These are phyloP conservation scores for Leptomonas seymouri DNA, from an alignment of 208 protist species.

Conservation along the genomic window DNA sequence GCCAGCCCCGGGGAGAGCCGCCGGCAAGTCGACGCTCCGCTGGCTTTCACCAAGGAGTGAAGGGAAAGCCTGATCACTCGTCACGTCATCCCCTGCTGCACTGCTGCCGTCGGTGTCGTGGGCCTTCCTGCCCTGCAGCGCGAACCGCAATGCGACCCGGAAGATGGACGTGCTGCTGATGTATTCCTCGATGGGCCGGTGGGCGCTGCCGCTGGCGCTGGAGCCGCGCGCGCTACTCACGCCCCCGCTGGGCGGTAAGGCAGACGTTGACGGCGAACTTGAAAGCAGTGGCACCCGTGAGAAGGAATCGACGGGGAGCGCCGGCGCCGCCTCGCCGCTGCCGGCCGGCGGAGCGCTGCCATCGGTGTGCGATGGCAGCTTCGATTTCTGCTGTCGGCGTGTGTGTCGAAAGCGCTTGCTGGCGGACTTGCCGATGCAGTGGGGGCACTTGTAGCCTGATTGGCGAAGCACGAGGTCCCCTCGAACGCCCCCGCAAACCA, in stretches of 20 bases:
- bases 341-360: not conserved
- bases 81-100: not conserved
- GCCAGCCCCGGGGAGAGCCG: not conserved
- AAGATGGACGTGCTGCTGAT: conserved; percentile 59
- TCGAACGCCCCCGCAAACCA: conserved; percentile 54
- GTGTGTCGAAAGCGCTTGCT: conserved; percentile 42
- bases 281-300: not conserved
- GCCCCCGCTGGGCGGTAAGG: not conserved
- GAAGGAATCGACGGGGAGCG: not conserved
- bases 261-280: conserved; percentile 17
- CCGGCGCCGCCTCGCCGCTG: not conserved
- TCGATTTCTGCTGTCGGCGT: conserved; percentile 47
- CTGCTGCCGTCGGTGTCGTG: not conserved
- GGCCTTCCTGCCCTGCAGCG: not conserved
- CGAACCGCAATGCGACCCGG: conserved; percentile 27
- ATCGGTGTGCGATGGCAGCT: conserved; percentile 28
- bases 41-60: not conserved
- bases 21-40: not conserved
- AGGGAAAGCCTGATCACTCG: not conserved
- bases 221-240: not conserved
- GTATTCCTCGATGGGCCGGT: conserved; percentile 57
- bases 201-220: not conserved
- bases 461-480: conserved; percentile 46
- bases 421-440: conserved; percentile 51
- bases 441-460: conserved; percentile 58